These are phyloP conservation scores for Quercus parvula DNA, from an alignment of 306 rosid species.

Conservation along the genomic window DNA sequence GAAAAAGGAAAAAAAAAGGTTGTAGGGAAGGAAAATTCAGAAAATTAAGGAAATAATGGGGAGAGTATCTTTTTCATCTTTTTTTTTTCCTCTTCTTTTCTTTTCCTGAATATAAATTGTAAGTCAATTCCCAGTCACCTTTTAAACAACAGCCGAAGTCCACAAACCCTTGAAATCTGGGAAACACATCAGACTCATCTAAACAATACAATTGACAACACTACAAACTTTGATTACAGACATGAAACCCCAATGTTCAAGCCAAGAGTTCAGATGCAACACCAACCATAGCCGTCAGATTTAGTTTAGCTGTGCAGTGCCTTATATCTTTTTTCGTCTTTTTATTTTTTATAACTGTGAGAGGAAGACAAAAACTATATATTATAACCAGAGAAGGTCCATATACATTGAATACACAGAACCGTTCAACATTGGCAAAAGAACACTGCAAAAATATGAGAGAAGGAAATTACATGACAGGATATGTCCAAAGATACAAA, in stretches of 20 bases:
- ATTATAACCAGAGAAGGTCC: not conserved
- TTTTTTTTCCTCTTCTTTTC: not conserved
- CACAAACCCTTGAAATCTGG: constrained; percentile 28
- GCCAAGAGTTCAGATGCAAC: constrained; percentile 26
- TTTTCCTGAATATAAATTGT: constrained; percentile 18
- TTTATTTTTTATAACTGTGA: not conserved
- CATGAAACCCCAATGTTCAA: constrained; percentile 1
- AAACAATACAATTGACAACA: constrained; percentile 11
- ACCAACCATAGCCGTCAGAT: not conserved
- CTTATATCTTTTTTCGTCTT: not conserved
- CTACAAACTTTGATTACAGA: not conserved
- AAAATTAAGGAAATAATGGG: not conserved
- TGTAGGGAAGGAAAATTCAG: not conserved
- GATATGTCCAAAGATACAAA: constrained; percentile 24
- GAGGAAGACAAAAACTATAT: not conserved
- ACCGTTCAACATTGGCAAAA: not conserved
- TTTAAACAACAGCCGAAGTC: constrained; percentile 21
- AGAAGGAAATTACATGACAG: constrained; percentile 29
- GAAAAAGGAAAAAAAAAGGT: no score
- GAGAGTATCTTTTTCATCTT: constrained; percentile 8
- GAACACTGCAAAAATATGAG: constrained; percentile 18
- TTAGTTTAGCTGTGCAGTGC: not conserved
- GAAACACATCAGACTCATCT: constrained; percentile 22
- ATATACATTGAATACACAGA: not conserved
- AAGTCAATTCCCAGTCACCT: constrained; percentile 5